phyloP scores from a whole-genome alignment of 2,329 filamentous ascomycete species.

The Ophiostoma australiae region DNA sequence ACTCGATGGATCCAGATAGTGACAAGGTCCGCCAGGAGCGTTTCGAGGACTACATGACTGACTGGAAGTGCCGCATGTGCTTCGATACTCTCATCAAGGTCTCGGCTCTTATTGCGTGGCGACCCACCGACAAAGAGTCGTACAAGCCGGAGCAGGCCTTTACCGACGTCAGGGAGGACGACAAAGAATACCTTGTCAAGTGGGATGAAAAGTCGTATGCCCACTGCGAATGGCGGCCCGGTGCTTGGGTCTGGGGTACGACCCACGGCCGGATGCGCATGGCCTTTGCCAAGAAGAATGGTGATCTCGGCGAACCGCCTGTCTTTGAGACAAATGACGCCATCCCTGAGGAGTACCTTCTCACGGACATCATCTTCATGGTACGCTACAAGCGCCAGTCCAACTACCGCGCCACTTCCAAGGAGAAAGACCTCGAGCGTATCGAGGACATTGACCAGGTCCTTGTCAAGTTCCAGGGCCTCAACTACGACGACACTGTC shows the following conservation, averaged over 20 bases:
- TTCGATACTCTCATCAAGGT: conserved; percentile 58
- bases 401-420: conserved; percentile 35
- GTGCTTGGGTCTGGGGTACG: conserved; percentile 79
- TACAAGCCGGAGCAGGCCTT: conserved; percentile 49
- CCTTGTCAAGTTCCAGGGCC: conserved; percentile 85
- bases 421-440: conserved; percentile 61
- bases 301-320: conserved; percentile 54
- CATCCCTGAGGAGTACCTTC: conserved; percentile 79
- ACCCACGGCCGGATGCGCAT: conserved; percentile 59
- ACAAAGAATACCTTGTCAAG: conserved; percentile 90
- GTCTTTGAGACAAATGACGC: conserved; percentile 71
- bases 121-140: conserved; percentile 57
- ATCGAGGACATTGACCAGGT: conserved; percentile 68
- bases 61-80: conserved; percentile 81
- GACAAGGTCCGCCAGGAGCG: conserved; percentile 51
- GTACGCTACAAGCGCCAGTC: conserved; percentile 53
- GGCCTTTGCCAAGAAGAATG: conserved; percentile 68
- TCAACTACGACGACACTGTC: conserved; percentile 83
- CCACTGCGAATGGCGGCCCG: conserved; percentile 80
- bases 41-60: conserved; percentile 65
- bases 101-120: conserved; percentile 80
- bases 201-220: conserved; percentile 79
- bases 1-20: conserved; percentile 28
- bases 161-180: conserved; percentile 60
- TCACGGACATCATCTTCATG: conserved; percentile 83